Conservation (phyloP, 2,329 filamentous ascomycete species). For the Fusarium neocosmosporiellum region DNA sequence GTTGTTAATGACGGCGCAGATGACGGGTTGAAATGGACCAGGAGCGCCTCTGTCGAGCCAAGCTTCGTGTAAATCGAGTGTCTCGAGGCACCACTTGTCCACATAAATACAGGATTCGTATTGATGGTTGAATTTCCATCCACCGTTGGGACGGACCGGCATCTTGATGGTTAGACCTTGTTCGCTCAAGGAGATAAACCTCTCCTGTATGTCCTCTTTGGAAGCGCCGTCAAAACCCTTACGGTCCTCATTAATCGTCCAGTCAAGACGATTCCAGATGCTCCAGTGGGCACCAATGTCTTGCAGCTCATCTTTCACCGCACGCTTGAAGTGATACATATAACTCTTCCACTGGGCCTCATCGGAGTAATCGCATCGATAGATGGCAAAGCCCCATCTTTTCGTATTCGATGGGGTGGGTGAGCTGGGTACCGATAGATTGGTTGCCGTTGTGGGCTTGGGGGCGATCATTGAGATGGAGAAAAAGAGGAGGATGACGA, state of each 20-base stretch:
- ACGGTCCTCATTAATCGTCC: not conserved
- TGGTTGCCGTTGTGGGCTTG: not conserved
- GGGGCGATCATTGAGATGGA: not conserved
- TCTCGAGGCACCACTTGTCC: not conserved
- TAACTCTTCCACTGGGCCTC: not conserved
- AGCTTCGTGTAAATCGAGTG: not conserved
- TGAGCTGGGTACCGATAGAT: not conserved
- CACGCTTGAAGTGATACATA: not conserved
- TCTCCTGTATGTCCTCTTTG: not conserved
- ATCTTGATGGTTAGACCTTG: not conserved
- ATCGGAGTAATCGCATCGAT: not conserved
- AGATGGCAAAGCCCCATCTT: not conserved
- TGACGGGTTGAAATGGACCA: not conserved
- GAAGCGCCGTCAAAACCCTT: not conserved
- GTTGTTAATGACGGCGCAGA: not conserved
- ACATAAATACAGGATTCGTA: not conserved
- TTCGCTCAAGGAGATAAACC: not conserved
- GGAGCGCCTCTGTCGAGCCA: not conserved
- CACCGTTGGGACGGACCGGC: not conserved
- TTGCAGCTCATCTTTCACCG: not conserved
- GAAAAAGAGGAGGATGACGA: not conserved
- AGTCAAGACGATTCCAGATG: not conserved
- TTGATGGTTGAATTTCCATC: not conserved
- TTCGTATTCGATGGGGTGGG: not conserved
- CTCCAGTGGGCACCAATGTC: not conserved